phyloP scores from a whole-genome alignment of 129 eudicot species.

The Erigeron canadensis region DNA sequence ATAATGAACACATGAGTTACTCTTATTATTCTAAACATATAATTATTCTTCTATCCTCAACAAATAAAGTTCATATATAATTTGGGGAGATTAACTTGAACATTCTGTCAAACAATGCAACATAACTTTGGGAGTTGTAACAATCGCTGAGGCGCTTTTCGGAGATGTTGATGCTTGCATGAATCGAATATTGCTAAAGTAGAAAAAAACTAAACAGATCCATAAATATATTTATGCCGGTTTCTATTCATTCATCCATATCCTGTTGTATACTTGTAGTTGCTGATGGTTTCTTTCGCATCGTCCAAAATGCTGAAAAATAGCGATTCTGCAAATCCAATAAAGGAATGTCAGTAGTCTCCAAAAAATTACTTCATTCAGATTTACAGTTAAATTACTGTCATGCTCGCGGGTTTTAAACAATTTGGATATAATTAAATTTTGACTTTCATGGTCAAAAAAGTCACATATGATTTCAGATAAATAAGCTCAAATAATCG shows the following conservation, averaged over 20 bases:
- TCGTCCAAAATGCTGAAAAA: conserved; percentile 85
- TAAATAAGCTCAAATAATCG: neutral
- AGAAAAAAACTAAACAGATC: conserved; percentile 9
- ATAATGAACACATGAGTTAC: conserved; percentile 2
- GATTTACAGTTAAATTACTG: neutral
- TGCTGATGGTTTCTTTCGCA: conserved; percentile 57
- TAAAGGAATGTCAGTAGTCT: neutral
- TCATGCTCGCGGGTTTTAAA: neutral
- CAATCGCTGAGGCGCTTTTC: neutral
- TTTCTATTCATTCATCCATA: conserved; percentile 30
- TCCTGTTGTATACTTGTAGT: conserved; percentile 17
- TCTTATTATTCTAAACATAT: neutral
- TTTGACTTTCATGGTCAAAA: conserved; percentile 14
- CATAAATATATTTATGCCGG: neutral
- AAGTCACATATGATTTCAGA: neutral
- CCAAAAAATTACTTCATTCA: neutral
- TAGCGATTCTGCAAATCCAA: conserved; percentile 65
- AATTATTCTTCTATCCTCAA: conserved; percentile 6
- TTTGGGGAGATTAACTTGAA: neutral
- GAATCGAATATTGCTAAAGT: conserved; percentile 3
- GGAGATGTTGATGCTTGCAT: conserved; percentile 11
- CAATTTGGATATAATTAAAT: neutral
- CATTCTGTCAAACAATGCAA: conserved; percentile 5
- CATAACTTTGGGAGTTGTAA: neutral
- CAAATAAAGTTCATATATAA: conserved; percentile 18